Base-by-base conservation (phyloP, 176 grass and related monocot species). In the Carex parvula region DNA sequence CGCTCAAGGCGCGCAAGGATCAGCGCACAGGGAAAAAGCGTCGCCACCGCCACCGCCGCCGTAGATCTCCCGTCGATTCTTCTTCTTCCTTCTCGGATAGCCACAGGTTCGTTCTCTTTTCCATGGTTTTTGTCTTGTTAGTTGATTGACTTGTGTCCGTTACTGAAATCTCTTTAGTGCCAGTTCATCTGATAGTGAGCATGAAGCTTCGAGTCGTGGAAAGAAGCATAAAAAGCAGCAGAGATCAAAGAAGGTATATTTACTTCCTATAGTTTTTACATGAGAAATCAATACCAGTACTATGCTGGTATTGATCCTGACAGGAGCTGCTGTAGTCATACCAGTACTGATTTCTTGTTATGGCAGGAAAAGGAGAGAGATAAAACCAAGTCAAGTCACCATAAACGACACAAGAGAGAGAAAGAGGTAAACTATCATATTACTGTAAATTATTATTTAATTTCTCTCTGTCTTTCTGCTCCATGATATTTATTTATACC, bases 401-500 rank as follows among this genome's bases (percentile, higher is more conserved):
- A 18, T 16, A 82, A 82, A 67, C 80, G 39, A 2, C 80, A 82
- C 61, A 82, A 82, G 21, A 66, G 24, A n/a, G 61, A 67, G 13
- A 82, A 82, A 64, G 13, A 82, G 80, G 80, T 82, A 67, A 82
- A 82, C 39, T 54, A 82, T 82, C 41, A 67, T 67, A 15, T 17
- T 57, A 24, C 17, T 55, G 26, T 56, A 57, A 26, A 44, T 79
- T 70, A n/a, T n/a, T n/a, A 29, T 57, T 54, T 80, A 1, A 2
- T 35, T 32, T 60, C 16, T n/a, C n/a, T 5, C 15, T 15, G 16
- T 54, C 2, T 16, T 78, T 46, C 54, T 56, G n/a, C 8, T 11
- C 73, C 5, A 12, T 55, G 44, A 78, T 56, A 53, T 46, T 8
- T 46, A 16, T 24, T 75, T 75, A 9, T 75, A 48, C 20, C 70